Percentiles rank a stretch among this genome's conserved stretches.
Evolutionary conservation across 495 filamentous ascomycete species (phyloP).

Genomic region (Podospora australis): DNA sequence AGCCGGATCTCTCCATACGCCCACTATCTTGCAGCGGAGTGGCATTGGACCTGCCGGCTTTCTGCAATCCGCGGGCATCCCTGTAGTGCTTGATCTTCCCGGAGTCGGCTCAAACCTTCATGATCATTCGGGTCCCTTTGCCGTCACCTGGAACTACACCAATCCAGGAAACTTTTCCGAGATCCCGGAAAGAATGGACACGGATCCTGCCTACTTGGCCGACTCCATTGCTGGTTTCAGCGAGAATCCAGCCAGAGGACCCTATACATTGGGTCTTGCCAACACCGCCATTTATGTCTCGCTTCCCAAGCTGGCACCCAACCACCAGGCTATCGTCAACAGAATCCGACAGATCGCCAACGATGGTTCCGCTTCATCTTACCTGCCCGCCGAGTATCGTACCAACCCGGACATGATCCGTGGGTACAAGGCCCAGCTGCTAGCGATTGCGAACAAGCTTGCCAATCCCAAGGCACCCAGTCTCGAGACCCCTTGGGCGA

Average conservation of each 20-base stretch:
- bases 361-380: conserved; percentile 1
- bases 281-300: conserved; percentile 23
- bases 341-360: conserved; percentile 6
- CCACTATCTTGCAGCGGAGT: conserved; percentile 16
- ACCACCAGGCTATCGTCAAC: conserved; percentile 10
- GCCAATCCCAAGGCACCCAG: conserved; percentile 14
- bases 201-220: conserved; percentile 15
- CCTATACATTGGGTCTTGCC: conserved; percentile 19
- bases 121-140: conserved; percentile 15
- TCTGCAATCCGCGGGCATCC: conserved; percentile 8
- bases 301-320: conserved; percentile 14
- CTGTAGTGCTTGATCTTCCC: conserved; percentile 15
- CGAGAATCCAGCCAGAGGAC: conserved; percentile 18
- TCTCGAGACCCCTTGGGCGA: conserved; percentile 24
- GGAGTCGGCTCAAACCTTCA: conserved; percentile 21
- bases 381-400: conserved; percentile 11
- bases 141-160: conserved; percentile 16
- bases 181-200: conserved; percentile 10
- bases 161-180: conserved; percentile 9
- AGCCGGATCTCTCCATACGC: conserved; percentile 14
- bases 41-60: conserved; percentile 17
- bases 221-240: conserved; percentile 15
- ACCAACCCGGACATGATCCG: conserved; percentile 9
- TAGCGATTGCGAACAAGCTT: conserved; percentile 9
- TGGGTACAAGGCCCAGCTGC: conserved; percentile 21